These are phyloP conservation scores for Diplocarpon mali DNA, from an alignment of 2,329 filamentous ascomycete species.

Conservation along the genomic window DNA sequence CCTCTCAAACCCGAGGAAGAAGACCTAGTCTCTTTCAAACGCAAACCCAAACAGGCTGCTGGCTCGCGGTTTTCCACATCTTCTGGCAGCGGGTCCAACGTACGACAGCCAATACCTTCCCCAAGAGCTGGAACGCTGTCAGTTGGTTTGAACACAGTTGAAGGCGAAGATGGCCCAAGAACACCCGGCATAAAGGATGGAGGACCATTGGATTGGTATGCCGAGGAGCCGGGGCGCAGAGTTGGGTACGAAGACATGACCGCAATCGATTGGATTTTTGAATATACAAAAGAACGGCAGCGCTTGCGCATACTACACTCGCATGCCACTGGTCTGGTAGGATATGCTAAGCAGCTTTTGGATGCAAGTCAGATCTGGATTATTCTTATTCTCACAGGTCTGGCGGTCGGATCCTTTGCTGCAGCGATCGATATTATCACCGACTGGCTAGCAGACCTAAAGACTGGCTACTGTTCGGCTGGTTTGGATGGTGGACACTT, in stretches of 20 bases:
- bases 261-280: constrained; percentile 98
- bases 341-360: constrained; percentile 59
- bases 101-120: constrained; percentile 19
- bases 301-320: constrained; percentile 67
- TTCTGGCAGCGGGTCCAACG: constrained; percentile 14
- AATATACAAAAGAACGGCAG: constrained; percentile 93
- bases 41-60: constrained; percentile 41
- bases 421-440: constrained; percentile 83
- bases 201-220: constrained; percentile 65
- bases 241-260: constrained; percentile 95
- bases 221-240: constrained; percentile 76
- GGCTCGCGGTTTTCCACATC: constrained; percentile 20
- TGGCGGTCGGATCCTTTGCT: constrained; percentile 74
- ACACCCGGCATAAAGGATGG: constrained; percentile 33
- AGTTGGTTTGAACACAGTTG: constrained; percentile 12
- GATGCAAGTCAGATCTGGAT: constrained; percentile 91
- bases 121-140: constrained; percentile 18
- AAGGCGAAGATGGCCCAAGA: constrained; percentile 8
- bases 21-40: constrained; percentile 58
- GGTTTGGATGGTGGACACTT: constrained; percentile 72
- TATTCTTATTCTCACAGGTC: constrained; percentile 72
- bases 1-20: constrained; percentile 40
- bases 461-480: constrained; percentile 75
- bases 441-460: constrained; percentile 88
- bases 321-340: constrained; percentile 57